A percentile compares a stretch with the other conserved stretches of the same genome.
Evolutionary conservation across 2,329 filamentous ascomycete species (phyloP).

Genomic region (Gyromitra esculenta): DNA sequence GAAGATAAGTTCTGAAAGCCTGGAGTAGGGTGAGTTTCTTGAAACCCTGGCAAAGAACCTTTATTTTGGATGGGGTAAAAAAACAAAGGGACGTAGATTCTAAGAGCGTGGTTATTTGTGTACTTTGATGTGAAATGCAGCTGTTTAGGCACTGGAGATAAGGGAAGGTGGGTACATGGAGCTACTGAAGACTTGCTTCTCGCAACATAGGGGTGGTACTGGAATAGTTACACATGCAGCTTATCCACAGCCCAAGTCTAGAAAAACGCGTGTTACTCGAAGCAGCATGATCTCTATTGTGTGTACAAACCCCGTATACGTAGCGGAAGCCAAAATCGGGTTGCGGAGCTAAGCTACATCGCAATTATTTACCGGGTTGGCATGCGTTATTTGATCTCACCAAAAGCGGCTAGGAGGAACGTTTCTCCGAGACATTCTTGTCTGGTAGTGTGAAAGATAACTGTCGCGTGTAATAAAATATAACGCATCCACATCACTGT

Average conservation of each 20-base stretch:
- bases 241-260: neutral
- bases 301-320: too few relatives aligned
- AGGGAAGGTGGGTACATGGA: neutral
- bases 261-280: neutral
- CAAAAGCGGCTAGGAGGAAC: conserved; percentile 13
- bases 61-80: neutral
- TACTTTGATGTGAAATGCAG: neutral
- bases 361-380: neutral
- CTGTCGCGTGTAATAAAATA: neutral
- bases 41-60: neutral
- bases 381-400: neutral
- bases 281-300: too few relatives aligned
- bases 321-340: too few relatives aligned
- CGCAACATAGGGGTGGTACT: neutral
- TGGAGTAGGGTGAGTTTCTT: neutral
- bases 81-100: neutral
- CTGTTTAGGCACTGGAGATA: neutral
- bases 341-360: neutral
- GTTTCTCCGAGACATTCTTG: conserved; percentile 36
- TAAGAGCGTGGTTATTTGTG: neutral
- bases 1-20: neutral
- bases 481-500: too few relatives aligned
- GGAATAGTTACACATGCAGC: neutral
- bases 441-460: neutral
- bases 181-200: neutral